Evolutionary conservation across 441 rosid genomes (phyloP), one percentile per base, ranked within the genome.

Genomic region (Cnidoscolus chayamansa): DNA sequence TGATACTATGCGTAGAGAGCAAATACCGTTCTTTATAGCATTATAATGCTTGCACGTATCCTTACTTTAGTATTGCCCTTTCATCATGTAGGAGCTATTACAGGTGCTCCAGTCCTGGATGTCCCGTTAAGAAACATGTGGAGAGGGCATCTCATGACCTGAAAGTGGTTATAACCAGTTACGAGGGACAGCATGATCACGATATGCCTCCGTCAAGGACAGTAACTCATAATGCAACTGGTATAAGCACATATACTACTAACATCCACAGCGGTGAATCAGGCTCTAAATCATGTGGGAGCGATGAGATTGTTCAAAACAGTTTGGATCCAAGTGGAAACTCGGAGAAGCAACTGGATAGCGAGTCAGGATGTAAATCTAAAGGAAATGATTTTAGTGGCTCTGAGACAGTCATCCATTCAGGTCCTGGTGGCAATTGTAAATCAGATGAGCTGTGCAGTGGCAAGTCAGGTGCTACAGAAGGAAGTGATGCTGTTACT

Each of bases 41-140:
- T 25, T 62, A 12, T 12, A 10, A n/a, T 35, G 19, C 43, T 10
- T 10, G 31, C 17, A 60, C 32, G 55, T 71, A 19, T 37, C 20
- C 57, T 80, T 69, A 77, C 54, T 60, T 7, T 63, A 17, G 65
- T 25, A 71, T 51, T 63, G 56, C 19, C 57, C 54, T 61, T 35
- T n/a, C 56, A 64, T 72, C 32, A 45, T 80, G 77, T 73, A 94
- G 98, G 97, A 94, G 97, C 82, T 92, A 94, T 81, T 94, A 94
- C 77, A 81, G 97, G 81, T 94, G 98, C 82, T 90, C 97, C 40
- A 88, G 84, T 79, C 81, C 93, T 32, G 94, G 98, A 74, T 94
- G 98, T 78, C 91, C 92, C 0, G 97, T 82, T 47, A 94, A 90
- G 87, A 94, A 94, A 78, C 97, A 90, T 53, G 97, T 92, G 10